phyloP scores from a whole-genome alignment of 352 stramenopile species.

The Phytophthora lateralis region DNA sequence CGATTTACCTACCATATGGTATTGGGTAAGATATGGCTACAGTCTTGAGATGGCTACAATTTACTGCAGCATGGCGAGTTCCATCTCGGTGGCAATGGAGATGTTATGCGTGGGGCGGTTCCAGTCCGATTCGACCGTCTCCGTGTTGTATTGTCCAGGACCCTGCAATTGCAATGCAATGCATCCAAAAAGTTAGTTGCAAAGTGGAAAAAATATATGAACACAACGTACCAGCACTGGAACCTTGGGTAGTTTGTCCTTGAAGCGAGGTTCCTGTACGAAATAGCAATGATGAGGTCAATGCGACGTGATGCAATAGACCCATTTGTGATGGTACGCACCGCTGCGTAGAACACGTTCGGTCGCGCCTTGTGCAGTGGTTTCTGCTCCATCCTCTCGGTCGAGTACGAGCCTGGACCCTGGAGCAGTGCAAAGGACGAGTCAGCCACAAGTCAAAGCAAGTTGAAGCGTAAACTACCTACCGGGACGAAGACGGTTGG shows the following conservation, averaged over 20 bases:
- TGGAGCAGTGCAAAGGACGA: conserved; percentile 10
- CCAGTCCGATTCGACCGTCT: conserved; percentile 76
- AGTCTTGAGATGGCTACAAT: conserved; percentile 11
- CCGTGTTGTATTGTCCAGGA: conserved; percentile 75
- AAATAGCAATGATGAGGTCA: background rate
- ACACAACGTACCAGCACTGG: conserved; percentile 48
- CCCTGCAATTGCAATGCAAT: conserved; percentile 40
- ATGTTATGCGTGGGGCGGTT: conserved; percentile 90
- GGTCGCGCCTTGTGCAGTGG: conserved; percentile 67
- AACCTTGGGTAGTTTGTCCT: conserved; percentile 61
- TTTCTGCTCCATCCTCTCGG: conserved; percentile 46
- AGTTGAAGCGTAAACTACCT: background rate
- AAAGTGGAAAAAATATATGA: background rate
- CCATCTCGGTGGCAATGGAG: conserved; percentile 86
- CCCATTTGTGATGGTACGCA: conserved; percentile 22
- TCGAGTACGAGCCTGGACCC: conserved; percentile 69
- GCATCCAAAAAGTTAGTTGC: background rate
- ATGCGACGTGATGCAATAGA: no score
- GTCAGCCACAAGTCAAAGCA: background rate
- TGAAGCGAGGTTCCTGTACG: conserved; percentile 74
- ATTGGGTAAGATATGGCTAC: conserved; percentile 3
- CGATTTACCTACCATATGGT: no score
- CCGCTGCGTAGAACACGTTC: conserved; percentile 71
- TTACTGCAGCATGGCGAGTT: conserved; percentile 67
- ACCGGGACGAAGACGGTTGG: conserved; percentile 50